Evolutionary conservation across 345 rosid species (phyloP), one percentile per base, ranked within the genome.

Genomic region (Gossypium arboreum): DNA sequence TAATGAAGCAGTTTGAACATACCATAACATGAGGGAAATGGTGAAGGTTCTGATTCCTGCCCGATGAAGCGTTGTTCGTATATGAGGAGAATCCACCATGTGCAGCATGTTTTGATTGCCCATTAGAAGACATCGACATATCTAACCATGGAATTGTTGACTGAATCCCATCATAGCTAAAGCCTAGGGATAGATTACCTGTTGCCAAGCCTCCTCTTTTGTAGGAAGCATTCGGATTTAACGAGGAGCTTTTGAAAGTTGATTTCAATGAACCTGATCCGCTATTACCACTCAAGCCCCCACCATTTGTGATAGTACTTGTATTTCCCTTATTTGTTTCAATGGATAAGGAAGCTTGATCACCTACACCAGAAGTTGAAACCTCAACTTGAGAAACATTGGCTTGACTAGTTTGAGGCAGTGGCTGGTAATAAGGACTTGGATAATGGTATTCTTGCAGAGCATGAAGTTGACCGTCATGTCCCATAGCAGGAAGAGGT

Each of bases 361-460:
- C 86, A 59, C 64, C 77, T 61, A 79, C 22, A 18, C 39, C 70
- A 24, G 78, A 71, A 64, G 77, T 50, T 12, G 78, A 71, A 72
- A 68, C 79, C 58, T 78, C 78, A 3, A 68, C 77, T 20, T 78
- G 86, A 12, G 81, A 63, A 47, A 73, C 72, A 62, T 7, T 54
- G n/a, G 68, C 60, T 25, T 75, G 7, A 71, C 79, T 56, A 52
- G 55, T 67, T 64, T 71, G 50, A 9, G 25, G n/a, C 62, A 69
- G 75, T 27, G 61, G 78, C 54, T 79, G 85, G 75, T 85, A 85
- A 62, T 83, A 88, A 71, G 83, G 80, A 71, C 82, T 67, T 9
- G 87, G 85, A 79, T 89, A 89, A 52, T 78, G 85, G 83, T 89
- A 89, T 3, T 87, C 85, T 60, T 87, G 84, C 22, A 82, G 72